Evolutionary conservation across 148 eudicot species (phyloP).

Genomic region (Rhododendron molle): DNA sequence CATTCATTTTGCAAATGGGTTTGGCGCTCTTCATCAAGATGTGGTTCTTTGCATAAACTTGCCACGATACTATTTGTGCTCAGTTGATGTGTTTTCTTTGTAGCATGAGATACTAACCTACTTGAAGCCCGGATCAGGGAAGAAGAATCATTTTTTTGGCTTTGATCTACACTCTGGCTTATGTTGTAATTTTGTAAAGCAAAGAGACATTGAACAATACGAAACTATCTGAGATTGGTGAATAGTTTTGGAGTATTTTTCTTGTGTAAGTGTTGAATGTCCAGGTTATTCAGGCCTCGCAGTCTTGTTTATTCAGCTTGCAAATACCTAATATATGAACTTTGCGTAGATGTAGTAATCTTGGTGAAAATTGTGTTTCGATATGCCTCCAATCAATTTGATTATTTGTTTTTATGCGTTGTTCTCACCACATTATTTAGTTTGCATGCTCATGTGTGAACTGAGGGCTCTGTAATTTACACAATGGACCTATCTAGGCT

Average conservation of each 20-base stretch:
- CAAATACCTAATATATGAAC: not conserved
- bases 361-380: not conserved
- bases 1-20: slow-evolving; percentile 72
- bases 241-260: not conserved
- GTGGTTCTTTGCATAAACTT: slow-evolving; percentile 63
- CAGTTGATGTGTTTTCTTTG: not conserved
- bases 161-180: not conserved
- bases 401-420: not conserved
- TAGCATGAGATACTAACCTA: not conserved
- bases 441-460: not conserved
- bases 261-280: not conserved
- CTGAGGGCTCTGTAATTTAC: not conserved
- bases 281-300: not conserved
- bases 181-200: not conserved
- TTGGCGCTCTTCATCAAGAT: slow-evolving; percentile 83
- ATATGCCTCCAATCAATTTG: not conserved
- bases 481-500: not conserved
- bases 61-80: not conserved
- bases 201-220: not conserved
- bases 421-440: not conserved
- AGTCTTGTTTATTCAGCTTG: not conserved
- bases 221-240: not conserved
- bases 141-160: not conserved
- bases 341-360: not conserved
- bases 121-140: not conserved